A percentile compares a stretch with the other conserved stretches of the same genome.
phyloP scores from a whole-genome alignment of 2,329 filamentous ascomycete species.

The Pyrenophora teres region DNA sequence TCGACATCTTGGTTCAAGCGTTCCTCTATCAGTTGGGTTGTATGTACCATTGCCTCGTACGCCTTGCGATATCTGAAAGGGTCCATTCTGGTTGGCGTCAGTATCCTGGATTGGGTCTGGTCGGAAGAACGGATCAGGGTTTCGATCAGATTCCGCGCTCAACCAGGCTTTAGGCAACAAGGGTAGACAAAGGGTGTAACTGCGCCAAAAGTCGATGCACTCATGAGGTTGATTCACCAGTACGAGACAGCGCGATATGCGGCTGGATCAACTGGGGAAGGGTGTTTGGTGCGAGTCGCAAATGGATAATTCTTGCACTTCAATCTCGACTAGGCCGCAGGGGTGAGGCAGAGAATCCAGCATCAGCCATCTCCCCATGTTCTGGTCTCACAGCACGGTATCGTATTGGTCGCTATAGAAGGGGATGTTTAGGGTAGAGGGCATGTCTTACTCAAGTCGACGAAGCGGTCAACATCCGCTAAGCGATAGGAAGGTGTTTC shows the following conservation, averaged over 20 bases:
- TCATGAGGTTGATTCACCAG: slow-evolving; percentile 12
- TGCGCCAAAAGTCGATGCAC: slow-evolving; percentile 5
- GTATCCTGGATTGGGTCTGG: slow-evolving; percentile 14
- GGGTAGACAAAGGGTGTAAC: neutral
- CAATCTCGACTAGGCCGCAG: slow-evolving; percentile 13
- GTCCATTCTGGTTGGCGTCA: slow-evolving; percentile 39
- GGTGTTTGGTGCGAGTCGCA: slow-evolving; percentile 5
- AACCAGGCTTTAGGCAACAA: slow-evolving; percentile 8
- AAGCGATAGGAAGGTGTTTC: slow-evolving; percentile 15
- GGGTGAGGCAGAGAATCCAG: slow-evolving; percentile 14
- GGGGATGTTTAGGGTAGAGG: slow-evolving; percentile 19
- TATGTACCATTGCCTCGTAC: slow-evolving; percentile 46
- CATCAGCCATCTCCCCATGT: slow-evolving; percentile 28
- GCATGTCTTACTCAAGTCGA: slow-evolving; percentile 31
- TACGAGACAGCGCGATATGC: slow-evolving; percentile 11
- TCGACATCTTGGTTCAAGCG: slow-evolving; percentile 31
- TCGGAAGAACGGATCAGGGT: neutral
- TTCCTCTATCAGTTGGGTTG: slow-evolving; percentile 40
- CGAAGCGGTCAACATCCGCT: slow-evolving; percentile 27
- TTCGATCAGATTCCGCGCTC: neutral
- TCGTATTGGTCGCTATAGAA: slow-evolving; percentile 18
- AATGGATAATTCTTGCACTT: slow-evolving; percentile 6
- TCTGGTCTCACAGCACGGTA: slow-evolving; percentile 13
- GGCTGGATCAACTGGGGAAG: neutral
- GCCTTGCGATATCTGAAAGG: slow-evolving; percentile 45